phyloP scores from a whole-genome alignment of 441 rosid genomes.

The Biscutella auriculata region DNA sequence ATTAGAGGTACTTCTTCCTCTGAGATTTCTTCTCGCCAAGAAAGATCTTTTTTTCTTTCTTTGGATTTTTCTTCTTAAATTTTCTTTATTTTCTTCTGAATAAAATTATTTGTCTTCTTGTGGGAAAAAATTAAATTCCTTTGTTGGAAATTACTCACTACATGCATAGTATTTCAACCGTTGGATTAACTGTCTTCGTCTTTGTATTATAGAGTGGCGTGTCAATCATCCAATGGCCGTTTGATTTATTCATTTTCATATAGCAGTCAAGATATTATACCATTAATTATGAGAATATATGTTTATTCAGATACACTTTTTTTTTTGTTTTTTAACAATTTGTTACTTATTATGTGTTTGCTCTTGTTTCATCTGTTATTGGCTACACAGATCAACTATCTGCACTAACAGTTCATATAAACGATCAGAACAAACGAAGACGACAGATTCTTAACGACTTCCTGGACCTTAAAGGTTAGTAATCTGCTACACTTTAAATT shows the following conservation, averaged over 20 bases:
- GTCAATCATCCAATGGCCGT: constrained; percentile 12
- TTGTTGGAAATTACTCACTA: constrained; percentile 18
- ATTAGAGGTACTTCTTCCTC: constrained; percentile 22
- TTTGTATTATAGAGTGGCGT: constrained; percentile 7
- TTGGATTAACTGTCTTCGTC: neutral
- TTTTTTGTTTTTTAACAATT: neutral
- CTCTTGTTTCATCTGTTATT: constrained; percentile 12
- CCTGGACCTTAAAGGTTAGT: constrained; percentile 66
- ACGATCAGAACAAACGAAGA: constrained; percentile 41
- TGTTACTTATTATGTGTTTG: neutral
- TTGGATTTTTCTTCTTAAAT: constrained; percentile 11
- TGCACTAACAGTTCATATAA: constrained; percentile 26
- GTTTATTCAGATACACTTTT: neutral
- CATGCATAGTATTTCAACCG: constrained; percentile 18
- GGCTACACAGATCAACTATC: constrained; percentile 43
- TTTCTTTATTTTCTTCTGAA: neutral
- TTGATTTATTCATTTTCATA: neutral
- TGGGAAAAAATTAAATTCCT: constrained; percentile 8
- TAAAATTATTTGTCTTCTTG: constrained; percentile 4
- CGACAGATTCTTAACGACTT: constrained; percentile 54
- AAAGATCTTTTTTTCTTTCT: neutral
- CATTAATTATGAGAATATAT: neutral
- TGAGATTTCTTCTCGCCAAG: neutral
- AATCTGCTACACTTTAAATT: neutral
- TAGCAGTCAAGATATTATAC: neutral